phyloP scores from a whole-genome alignment of 2,329 filamentous ascomycete genomes.

The Calonectria pteridis region DNA sequence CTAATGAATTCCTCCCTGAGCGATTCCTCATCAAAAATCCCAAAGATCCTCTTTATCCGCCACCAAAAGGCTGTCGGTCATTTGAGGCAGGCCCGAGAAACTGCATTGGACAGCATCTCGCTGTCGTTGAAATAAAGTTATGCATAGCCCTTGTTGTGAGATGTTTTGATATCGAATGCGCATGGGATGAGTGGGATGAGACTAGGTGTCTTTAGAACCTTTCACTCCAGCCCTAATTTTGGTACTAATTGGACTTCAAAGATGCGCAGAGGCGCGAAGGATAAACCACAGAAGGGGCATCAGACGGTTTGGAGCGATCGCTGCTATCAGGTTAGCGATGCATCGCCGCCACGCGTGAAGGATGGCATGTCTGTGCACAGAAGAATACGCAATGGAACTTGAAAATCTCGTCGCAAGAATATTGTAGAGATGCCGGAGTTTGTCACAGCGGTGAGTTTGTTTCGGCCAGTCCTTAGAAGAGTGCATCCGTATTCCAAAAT shows the following conservation, averaged over 20 bases:
- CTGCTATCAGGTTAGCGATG: slow-evolving; percentile 55
- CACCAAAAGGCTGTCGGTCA: slow-evolving; percentile 60
- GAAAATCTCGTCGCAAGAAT: neutral
- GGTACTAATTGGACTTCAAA: neutral
- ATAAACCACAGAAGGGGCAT: neutral
- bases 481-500: no score
- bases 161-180: slow-evolving; percentile 34
- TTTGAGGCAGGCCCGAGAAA: slow-evolving; percentile 67
- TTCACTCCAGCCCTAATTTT: neutral
- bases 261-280: neutral
- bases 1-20: slow-evolving; percentile 31
- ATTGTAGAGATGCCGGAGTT: no score
- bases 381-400: neutral
- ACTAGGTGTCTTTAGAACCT: slow-evolving; percentile 11
- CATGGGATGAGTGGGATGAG: slow-evolving; percentile 37
- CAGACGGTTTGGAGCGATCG: slow-evolving; percentile 49
- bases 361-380: slow-evolving; percentile 55
- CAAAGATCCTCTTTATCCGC: slow-evolving; percentile 27
- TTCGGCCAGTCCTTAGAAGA: no score
- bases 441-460: no score
- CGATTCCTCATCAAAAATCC: slow-evolving; percentile 36
- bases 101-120: slow-evolving; percentile 69
- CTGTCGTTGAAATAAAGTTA: slow-evolving; percentile 53
- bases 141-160: slow-evolving; percentile 25
- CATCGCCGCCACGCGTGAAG: slow-evolving; percentile 49